Evolutionary conservation across 192 early-diverging fungal genomes (phyloP).

Genomic region (Mortierella antarctica): DNA sequence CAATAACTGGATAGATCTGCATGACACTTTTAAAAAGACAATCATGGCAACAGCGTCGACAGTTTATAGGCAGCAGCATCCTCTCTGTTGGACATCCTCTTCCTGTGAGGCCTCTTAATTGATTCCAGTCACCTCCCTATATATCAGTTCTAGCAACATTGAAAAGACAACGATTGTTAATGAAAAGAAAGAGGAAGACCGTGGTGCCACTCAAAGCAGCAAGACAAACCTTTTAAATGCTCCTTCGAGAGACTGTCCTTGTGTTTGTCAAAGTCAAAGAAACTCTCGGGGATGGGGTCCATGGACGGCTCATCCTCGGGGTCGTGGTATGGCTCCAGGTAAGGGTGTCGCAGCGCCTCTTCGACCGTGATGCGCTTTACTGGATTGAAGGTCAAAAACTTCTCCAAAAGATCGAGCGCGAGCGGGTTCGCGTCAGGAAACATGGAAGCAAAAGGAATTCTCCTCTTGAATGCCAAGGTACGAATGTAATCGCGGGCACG

Average conservation of each 20-base stretch:
- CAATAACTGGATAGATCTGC: no score
- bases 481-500: conserved; percentile 93
- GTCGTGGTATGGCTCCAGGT: conserved; percentile 80
- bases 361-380: conserved; percentile 89
- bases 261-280: conserved; percentile 90
- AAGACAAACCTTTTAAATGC: conserved; percentile 72
- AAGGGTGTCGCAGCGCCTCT: conserved; percentile 92
- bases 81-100: background rate
- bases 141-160: conserved; percentile 30
- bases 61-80: background rate
- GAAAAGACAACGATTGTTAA: background rate
- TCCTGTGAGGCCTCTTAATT: conserved; percentile 1
- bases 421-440: conserved; percentile 90
- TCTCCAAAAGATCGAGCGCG: conserved; percentile 90
- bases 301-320: conserved; percentile 83
- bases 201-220: background rate
- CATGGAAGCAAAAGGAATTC: conserved; percentile 81
- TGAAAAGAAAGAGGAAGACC: background rate
- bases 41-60: no score
- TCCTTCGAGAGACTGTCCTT: conserved; percentile 85
- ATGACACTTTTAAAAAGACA: no score
- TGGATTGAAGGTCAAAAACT: conserved; percentile 90
- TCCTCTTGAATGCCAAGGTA: conserved; percentile 86
- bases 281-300: conserved; percentile 77
- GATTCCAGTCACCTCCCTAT: conserved; percentile 46